Percentiles rank a stretch among this genome's conserved stretches.
Evolutionary conservation across 768 basidiomycete species (phyloP).

Genomic region (Trametes cubensis): DNA sequence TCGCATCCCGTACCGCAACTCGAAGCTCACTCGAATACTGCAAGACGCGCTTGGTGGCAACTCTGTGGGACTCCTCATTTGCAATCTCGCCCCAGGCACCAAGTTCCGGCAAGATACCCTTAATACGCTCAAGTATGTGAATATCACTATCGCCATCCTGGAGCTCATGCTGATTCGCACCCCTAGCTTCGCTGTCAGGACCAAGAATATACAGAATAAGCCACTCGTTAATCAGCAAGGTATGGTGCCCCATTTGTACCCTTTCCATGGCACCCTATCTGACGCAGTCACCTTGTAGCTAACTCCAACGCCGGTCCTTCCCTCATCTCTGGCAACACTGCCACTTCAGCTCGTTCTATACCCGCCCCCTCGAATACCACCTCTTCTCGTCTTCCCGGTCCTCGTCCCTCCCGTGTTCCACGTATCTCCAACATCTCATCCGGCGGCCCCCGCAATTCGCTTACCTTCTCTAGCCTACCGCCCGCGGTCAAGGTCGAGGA

Average conservation of each 20-base stretch:
- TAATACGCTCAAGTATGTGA: constrained; percentile 80
- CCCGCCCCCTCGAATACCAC: constrained; percentile 71
- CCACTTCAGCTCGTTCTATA: constrained; percentile 46
- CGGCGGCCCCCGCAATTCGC: constrained; percentile 1
- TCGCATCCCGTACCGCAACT: constrained; percentile 88
- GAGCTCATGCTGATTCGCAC: background rate
- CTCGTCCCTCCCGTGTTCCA: constrained; percentile 28
- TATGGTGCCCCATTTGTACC: constrained; percentile 30
- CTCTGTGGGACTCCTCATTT: constrained; percentile 79
- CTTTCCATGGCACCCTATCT: background rate
- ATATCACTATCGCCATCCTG: background rate
- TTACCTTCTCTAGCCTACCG: constrained; percentile 11
- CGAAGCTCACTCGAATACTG: constrained; percentile 84
- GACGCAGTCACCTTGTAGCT: background rate
- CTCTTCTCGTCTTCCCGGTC: constrained; percentile 42
- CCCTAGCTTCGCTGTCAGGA: constrained; percentile 74
- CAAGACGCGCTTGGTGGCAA: constrained; percentile 89
- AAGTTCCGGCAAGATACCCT: constrained; percentile 87
- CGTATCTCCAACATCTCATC: constrained; percentile 23
- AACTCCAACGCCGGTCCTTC: constrained; percentile 5
- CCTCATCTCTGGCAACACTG: constrained; percentile 35
- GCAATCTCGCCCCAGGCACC: constrained; percentile 81
- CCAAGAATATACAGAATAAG: constrained; percentile 86
- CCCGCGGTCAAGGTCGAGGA: constrained; percentile 12
- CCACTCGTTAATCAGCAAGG: constrained; percentile 79